phyloP scores from a whole-genome alignment of 495 filamentous ascomycete species.

The Penicillium fimorum region DNA sequence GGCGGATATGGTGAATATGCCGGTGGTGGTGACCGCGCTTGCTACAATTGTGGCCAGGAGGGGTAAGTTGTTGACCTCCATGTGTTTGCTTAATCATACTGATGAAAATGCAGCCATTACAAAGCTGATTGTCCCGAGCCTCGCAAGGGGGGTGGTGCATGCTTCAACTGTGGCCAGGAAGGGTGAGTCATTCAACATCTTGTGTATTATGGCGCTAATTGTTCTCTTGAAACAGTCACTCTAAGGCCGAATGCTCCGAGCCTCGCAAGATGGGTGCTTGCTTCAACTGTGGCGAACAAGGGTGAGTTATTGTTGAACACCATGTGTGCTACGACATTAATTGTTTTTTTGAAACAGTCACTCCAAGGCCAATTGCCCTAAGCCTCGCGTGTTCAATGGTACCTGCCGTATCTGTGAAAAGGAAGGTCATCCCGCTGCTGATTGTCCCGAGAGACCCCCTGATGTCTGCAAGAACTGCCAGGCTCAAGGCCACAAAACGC shows the following conservation, averaged over 20 bases:
- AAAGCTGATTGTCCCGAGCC: constrained; percentile 12
- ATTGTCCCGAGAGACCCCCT: constrained; percentile 68
- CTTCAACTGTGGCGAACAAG: constrained; percentile 22
- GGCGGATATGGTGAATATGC: not conserved
- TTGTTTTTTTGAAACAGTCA: constrained; percentile 25
- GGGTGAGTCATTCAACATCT: constrained; percentile 49
- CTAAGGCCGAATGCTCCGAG: constrained; percentile 11
- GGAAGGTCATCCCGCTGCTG: constrained; percentile 66
- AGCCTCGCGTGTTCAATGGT: constrained; percentile 64
- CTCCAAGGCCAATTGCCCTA: constrained; percentile 64
- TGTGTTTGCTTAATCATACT: not conserved
- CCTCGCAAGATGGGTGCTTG: constrained; percentile 10
- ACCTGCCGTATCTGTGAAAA: constrained; percentile 71
- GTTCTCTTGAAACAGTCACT: not conserved
- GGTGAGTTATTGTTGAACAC: constrained; percentile 1
- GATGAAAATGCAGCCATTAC: constrained; percentile 4
- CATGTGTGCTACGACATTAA: not conserved
- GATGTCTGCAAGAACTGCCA: constrained; percentile 72
- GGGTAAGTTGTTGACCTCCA: constrained; percentile 51
- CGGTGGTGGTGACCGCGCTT: constrained; percentile 37
- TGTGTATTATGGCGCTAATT: not conserved
- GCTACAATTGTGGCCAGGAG: constrained; percentile 76
- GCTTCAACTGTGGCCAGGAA: constrained; percentile 77
- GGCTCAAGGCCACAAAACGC: constrained; percentile 63
- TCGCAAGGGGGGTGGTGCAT: constrained; percentile 40